These are phyloP conservation scores for Tremella fuciformis DNA, from an alignment of 768 basidiomycete species.

Conservation along the genomic window DNA sequence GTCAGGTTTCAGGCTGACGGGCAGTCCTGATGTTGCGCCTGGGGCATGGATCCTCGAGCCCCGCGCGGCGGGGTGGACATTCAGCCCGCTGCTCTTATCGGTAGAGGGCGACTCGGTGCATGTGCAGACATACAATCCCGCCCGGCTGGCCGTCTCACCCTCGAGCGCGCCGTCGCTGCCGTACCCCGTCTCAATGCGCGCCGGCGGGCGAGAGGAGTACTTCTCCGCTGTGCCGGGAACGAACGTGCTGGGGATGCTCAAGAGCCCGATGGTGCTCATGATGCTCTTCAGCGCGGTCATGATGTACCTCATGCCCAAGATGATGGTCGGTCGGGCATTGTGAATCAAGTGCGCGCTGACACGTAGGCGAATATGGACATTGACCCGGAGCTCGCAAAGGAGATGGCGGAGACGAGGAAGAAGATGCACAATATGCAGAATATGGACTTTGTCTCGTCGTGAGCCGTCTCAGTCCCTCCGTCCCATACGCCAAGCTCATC, in stretches of 20 bases:
- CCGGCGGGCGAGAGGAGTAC: constrained; percentile 31
- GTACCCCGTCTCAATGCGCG: constrained; percentile 33
- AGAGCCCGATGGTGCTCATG: constrained; percentile 50
- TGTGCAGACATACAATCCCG: constrained; percentile 33
- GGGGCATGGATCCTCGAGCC: constrained; percentile 39
- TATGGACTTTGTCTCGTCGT: constrained; percentile 46
- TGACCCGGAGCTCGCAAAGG: constrained; percentile 48
- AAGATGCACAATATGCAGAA: constrained; percentile 37
- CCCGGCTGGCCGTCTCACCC: constrained; percentile 20
- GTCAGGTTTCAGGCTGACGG: constrained; percentile 1
- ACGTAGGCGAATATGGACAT: constrained; percentile 38
- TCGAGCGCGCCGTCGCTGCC: constrained; percentile 30
- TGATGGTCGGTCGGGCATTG: constrained; percentile 36
- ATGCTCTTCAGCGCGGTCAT: constrained; percentile 48
- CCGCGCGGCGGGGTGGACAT: constrained; percentile 29
- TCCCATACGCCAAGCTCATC: too few relatives aligned
- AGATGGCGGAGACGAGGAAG: constrained; percentile 42
- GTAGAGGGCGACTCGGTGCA: constrained; percentile 22
- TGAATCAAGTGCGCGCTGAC: constrained; percentile 2
- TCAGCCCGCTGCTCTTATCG: constrained; percentile 10
- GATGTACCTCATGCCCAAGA: constrained; percentile 46
- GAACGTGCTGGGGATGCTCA: constrained; percentile 46
- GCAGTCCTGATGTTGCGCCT: constrained; percentile 17
- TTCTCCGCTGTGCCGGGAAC: constrained; percentile 28
- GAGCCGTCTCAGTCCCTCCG: constrained; percentile 14